Evolutionary conservation across 169 alveolate species (phyloP), one percentile per base, ranked within the genome.

Genomic region (Cystoisospora suis): DNA sequence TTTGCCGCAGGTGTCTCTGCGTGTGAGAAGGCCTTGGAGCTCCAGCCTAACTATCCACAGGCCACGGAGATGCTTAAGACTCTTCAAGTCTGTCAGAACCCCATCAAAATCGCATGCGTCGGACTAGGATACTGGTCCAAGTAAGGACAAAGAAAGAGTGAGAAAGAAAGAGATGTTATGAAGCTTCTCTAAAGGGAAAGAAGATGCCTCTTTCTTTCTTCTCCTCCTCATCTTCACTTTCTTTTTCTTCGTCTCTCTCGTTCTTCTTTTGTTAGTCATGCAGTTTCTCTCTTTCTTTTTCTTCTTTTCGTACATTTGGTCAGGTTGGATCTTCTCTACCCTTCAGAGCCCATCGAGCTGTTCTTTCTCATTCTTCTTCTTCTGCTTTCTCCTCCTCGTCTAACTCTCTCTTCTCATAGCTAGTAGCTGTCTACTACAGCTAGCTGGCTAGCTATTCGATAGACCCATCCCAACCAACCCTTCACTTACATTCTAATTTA

Each of bases 61-160:
- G 92, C 92, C 20, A 27, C 3, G 23, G 88, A 88, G 75, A 88
- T 88, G 92, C 81, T 75, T 81, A 56, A 61, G 79, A 75, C 92
- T n/a, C 79, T 88, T 49, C n/a, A 44, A 46, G 77, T 88, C 81
- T 88, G 92, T 88, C 45, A 23, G 29, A 75, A 56, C 69, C 92
- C 92, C 7, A 69, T 56, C 72, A 42, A 65, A n/a, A 40, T 88
- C 45, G 92, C 92, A 6, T 58, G 75, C n/a, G 49, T 88, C 47
- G 92, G 92, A 20, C 88, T 88, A 44, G 92, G 92, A 56, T 88
- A 88, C 92, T 88, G 92, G 92, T 75, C 81, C 46, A 85, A 77
- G 92, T 88, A 29, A 17, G 92, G 40, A 27, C 77, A 38, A 23
- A 38, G 29, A 2, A 0, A 69, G 80, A 42, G 45, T 1, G 42